Evolutionary conservation across 2,329 filamentous ascomycete species (phyloP).

Genomic region (Myriosclerotinia duriaeana): DNA sequence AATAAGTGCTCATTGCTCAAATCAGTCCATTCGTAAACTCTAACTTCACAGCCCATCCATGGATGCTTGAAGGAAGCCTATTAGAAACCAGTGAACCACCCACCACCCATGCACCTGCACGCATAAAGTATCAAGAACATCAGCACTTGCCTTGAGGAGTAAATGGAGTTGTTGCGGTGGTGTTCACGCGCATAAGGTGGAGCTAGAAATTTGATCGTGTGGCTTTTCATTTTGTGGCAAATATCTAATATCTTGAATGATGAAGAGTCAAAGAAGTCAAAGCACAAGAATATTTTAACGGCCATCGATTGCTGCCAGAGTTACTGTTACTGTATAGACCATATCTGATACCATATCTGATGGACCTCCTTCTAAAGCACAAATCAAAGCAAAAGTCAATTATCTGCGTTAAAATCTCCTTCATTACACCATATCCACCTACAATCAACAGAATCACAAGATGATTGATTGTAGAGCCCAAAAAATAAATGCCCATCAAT

Average conservation of each 20-base stretch:
- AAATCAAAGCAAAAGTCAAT: background rate
- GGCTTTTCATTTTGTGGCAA: too few species aligned
- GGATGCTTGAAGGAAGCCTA: too few species aligned
- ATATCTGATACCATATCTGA: background rate
- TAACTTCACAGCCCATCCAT: too few species aligned
- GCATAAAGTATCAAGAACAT: background rate
- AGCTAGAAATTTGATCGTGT: too few species aligned
- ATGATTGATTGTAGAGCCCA: background rate
- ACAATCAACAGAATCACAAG: constrained; percentile 8
- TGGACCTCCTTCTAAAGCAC: background rate
- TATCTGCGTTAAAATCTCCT: background rate
- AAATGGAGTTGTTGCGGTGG: background rate
- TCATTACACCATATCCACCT: constrained; percentile 6
- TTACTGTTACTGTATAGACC: background rate
- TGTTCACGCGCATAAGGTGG: background rate
- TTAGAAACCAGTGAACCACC: too few species aligned
- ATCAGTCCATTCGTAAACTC: too few species aligned
- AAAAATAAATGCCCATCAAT: constrained; percentile 18
- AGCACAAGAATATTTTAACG: background rate
- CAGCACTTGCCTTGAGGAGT: background rate
- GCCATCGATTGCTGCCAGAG: too few species aligned
- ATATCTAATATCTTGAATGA: background rate
- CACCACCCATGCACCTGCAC: too few species aligned
- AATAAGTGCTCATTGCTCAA: too few species aligned
- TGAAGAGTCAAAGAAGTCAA: background rate